phyloP scores from a whole-genome alignment of 192 early-diverging fungal species.

The Funneliformis geosporum region DNA sequence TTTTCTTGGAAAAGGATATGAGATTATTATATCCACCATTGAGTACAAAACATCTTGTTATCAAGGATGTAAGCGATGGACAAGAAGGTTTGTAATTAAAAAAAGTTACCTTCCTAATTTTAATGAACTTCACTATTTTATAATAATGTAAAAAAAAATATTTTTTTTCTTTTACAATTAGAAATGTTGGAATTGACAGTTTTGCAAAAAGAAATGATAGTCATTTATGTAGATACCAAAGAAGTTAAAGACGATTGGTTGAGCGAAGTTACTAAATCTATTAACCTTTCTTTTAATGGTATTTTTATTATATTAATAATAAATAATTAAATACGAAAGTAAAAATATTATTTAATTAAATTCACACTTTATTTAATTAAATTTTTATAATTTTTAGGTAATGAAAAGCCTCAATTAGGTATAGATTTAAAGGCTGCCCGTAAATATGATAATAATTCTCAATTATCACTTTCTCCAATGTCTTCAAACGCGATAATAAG shows the following conservation, averaged over 20 bases:
- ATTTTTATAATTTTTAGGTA: conserved; percentile 4
- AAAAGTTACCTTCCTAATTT: background rate
- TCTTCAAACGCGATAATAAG: background rate
- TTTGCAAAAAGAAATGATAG: conserved; percentile 18
- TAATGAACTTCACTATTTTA: background rate
- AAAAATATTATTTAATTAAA: background rate
- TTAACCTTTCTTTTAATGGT: conserved; percentile 16
- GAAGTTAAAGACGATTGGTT: conserved; percentile 13
- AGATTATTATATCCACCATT: conserved; percentile 55
- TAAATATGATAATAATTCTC: background rate
- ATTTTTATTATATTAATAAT: background rate
- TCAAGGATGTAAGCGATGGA: conserved; percentile 38
- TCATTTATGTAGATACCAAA: background rate
- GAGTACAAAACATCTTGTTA: conserved; percentile 44
- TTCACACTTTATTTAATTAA: background rate
- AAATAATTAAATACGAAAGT: background rate
- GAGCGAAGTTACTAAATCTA: background rate
- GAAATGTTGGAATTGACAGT: conserved; percentile 16
- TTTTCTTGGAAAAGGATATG: conserved; percentile 34
- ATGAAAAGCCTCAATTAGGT: conserved; percentile 7
- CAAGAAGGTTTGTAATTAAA: conserved; percentile 35
- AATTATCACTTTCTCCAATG: background rate
- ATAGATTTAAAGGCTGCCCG: background rate
- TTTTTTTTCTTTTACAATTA: background rate
- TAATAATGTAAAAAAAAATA: background rate